phyloP scores from a whole-genome alignment of 352 stramenopile genomes.

The Saprolegnia parasitica region DNA sequence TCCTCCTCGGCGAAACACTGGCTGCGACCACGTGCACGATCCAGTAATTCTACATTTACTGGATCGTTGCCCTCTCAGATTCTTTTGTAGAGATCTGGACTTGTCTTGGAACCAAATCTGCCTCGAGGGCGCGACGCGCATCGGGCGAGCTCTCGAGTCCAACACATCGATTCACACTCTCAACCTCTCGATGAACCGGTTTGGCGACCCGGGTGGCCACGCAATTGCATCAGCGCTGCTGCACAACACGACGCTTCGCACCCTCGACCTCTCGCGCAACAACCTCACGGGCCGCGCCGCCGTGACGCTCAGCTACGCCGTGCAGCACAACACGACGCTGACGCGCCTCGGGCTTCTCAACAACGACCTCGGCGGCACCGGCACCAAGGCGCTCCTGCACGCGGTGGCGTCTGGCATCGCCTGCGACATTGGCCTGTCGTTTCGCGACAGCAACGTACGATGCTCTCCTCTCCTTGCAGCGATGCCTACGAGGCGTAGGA shows the following conservation, averaged over 20 bases:
- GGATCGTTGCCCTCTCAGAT: not conserved
- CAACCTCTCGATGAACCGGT: slow-evolving; percentile 67
- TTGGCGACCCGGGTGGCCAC: slow-evolving; percentile 54
- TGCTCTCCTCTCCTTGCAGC: not conserved
- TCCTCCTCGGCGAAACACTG: slow-evolving; percentile 58
- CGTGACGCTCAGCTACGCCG: slow-evolving; percentile 55
- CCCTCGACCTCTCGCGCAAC: slow-evolving; percentile 59
- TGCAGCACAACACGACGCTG: slow-evolving; percentile 45
- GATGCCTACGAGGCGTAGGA: slow-evolving; percentile 31
- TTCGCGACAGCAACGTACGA: slow-evolving; percentile 42
- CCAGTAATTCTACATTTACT: not conserved
- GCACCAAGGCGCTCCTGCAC: slow-evolving; percentile 48
- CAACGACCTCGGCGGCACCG: slow-evolving; percentile 51
- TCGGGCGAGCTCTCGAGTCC: slow-evolving; percentile 49
- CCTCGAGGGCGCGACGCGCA: slow-evolving; percentile 41
- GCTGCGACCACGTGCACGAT: slow-evolving; percentile 47
- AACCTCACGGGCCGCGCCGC: slow-evolving; percentile 48
- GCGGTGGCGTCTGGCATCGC: slow-evolving; percentile 45
- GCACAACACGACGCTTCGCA: slow-evolving; percentile 42
- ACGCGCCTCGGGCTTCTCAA: slow-evolving; percentile 45
- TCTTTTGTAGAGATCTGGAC: slow-evolving; percentile 36
- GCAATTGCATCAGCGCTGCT: slow-evolving; percentile 49
- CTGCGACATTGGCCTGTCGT: slow-evolving; percentile 54
- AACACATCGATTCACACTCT: slow-evolving; percentile 46
- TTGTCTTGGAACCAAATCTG: slow-evolving; percentile 73